phyloP scores from a whole-genome alignment of 768 basidiomycete species.

The Psilocybe tampanensis region DNA sequence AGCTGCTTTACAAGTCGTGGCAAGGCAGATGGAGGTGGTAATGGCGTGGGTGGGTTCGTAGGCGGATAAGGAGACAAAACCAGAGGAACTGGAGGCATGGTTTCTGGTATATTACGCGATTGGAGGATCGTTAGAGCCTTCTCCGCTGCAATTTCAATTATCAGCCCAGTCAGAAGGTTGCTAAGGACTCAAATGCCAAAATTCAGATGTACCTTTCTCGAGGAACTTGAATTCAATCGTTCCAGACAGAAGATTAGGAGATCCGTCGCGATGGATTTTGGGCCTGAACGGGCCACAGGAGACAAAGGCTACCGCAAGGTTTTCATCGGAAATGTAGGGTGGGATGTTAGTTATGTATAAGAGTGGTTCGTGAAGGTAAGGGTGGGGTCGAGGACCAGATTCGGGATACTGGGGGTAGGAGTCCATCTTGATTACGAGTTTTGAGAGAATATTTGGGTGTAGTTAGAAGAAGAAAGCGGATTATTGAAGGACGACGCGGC shows the following conservation, averaged over 20 bases:
- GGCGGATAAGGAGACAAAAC: constrained; percentile 85
- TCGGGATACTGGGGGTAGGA: constrained; percentile 40
- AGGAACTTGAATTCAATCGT: constrained; percentile 85
- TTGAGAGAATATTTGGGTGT: constrained; percentile 17
- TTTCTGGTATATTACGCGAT: constrained; percentile 66
- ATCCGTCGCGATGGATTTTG: constrained; percentile 65
- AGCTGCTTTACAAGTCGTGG: constrained; percentile 88
- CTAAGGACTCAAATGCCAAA: constrained; percentile 4
- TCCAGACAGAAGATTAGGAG: constrained; percentile 57
- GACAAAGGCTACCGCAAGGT: constrained; percentile 72
- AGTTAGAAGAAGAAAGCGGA: constrained; percentile 15
- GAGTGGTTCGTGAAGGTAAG: constrained; percentile 83
- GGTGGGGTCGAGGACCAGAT: constrained; percentile 60
- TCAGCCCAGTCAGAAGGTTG: constrained; percentile 8
- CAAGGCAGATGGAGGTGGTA: constrained; percentile 75
- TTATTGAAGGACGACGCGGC: constrained; percentile 7
- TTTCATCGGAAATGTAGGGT: constrained; percentile 72
- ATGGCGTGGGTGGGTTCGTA: constrained; percentile 70
- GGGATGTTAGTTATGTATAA: constrained; percentile 83
- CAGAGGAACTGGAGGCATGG: constrained; percentile 60
- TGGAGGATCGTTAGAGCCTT: constrained; percentile 87
- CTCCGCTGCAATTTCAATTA: constrained; percentile 58
- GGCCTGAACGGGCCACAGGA: constrained; percentile 83
- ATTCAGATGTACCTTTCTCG: constrained; percentile 61
- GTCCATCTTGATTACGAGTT: constrained; percentile 45